Evolutionary conservation across 2,329 filamentous ascomycete species (phyloP).

Genomic region (Fonsecaea pedrosoi): DNA sequence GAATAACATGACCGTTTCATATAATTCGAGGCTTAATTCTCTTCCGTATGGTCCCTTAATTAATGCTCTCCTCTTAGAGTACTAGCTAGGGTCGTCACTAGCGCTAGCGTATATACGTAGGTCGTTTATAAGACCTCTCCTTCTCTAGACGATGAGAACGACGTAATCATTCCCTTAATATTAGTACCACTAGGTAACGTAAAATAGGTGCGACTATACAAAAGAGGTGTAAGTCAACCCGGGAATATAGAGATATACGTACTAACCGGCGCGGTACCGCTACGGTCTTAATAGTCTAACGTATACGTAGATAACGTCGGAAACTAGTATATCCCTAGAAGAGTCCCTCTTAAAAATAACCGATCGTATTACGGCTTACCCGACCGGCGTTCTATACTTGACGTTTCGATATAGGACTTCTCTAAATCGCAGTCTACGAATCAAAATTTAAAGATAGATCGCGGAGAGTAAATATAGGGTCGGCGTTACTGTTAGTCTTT

Average conservation of each 20-base stretch:
- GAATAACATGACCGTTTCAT: neutral
- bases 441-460: too few species aligned
- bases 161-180: neutral
- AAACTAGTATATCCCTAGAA: neutral
- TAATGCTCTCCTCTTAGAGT: neutral
- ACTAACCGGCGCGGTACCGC: neutral
- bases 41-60: neutral
- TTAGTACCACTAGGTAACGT: neutral
- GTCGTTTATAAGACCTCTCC: neutral
- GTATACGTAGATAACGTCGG: neutral
- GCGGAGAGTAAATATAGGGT: too few species aligned
- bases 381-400: too few species aligned
- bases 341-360: too few species aligned
- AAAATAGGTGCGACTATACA: neutral
- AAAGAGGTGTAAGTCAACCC: neutral
- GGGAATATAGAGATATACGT: neutral
- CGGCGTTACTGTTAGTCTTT: too few species aligned
- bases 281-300: neutral
- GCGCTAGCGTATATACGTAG: too few species aligned
- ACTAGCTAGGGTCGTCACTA: neutral
- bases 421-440: too few species aligned
- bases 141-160: neutral
- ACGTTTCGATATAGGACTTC: too few species aligned
- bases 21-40: neutral
- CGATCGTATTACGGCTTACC: too few species aligned